Evolutionary conservation across 2,329 filamentous ascomycete species (phyloP).

Genomic region (Clarireedia monteithiana): DNA sequence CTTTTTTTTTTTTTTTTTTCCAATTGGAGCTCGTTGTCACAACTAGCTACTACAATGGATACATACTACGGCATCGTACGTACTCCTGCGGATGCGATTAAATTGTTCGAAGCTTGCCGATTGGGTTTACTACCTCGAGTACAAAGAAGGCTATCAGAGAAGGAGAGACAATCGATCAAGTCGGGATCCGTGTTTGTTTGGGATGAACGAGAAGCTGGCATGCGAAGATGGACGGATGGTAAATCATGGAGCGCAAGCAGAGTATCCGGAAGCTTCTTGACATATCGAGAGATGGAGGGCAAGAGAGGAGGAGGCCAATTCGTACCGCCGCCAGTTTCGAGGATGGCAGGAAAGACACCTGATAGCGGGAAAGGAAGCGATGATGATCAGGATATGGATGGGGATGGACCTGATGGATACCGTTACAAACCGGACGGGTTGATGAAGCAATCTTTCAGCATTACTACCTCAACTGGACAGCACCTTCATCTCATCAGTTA

Average conservation of each 20-base stretch:
- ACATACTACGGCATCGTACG: constrained; percentile 93
- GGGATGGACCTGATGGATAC: constrained; percentile 78
- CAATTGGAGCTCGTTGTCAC: constrained; percentile 9
- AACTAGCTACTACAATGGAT: constrained; percentile 58
- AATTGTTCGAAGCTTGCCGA: constrained; percentile 95
- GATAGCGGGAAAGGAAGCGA: constrained; percentile 76
- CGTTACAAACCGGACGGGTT: constrained; percentile 92
- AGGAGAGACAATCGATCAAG: constrained; percentile 91
- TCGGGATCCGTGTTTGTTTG: constrained; percentile 99
- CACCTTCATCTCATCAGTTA: constrained; percentile 98
- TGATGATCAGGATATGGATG: constrained; percentile 64
- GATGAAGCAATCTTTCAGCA: constrained; percentile 99
- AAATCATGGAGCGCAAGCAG: constrained; percentile 99
- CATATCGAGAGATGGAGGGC: constrained; percentile 97
- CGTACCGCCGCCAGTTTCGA: constrained; percentile 46
- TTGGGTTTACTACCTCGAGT: constrained; percentile 84
- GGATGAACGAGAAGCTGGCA: constrained; percentile 97
- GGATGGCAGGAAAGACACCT: constrained; percentile 64
- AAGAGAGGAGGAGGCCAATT: constrained; percentile 79
- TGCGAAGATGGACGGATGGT: constrained; percentile 97
- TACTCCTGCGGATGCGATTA: constrained; percentile 93
- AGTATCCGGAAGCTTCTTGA: constrained; percentile 94
- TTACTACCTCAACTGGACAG: constrained; percentile 82
- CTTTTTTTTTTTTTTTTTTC: not conserved
- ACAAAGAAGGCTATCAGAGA: constrained; percentile 92